These are phyloP conservation scores for Phytophthora macrochlamydospora DNA, from an alignment of 352 stramenopile species.

Conservation along the genomic window DNA sequence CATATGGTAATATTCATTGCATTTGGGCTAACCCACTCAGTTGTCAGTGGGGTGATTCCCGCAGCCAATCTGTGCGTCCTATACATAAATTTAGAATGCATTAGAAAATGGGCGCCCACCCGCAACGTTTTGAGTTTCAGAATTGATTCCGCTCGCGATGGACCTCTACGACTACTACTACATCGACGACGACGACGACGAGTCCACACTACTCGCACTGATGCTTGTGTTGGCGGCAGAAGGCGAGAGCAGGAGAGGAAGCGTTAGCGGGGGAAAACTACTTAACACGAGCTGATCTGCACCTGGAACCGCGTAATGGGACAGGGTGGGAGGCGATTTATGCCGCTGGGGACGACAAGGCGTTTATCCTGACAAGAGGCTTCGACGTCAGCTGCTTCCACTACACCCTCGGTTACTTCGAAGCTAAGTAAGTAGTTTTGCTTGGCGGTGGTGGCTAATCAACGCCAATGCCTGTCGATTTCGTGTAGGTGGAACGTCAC, in stretches of 20 bases:
- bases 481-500: background rate
- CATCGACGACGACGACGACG: background rate
- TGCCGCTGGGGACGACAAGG: background rate
- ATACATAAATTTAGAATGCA: too few species aligned
- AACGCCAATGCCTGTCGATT: too few species aligned
- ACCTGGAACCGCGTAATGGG: background rate
- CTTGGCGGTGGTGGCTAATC: background rate
- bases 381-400: constrained; percentile 1
- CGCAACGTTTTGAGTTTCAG: too few species aligned
- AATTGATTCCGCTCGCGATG: background rate
- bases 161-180: background rate
- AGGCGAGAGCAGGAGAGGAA: background rate
- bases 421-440: background rate
- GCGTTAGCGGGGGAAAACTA: constrained; percentile 1
- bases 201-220: background rate
- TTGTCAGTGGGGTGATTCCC: background rate
- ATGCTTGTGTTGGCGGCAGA: background rate
- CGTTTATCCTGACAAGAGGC: constrained; percentile 5
- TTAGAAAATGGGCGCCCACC: too few species aligned
- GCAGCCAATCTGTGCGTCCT: too few species aligned
- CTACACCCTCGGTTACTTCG: background rate
- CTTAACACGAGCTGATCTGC: constrained; percentile 5
- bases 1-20: too few species aligned
- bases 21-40: background rate
- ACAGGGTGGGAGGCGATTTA: constrained; percentile 8